phyloP scores from a whole-genome alignment of 176 grass and related monocot genomes.

The Lolium rigidum region DNA sequence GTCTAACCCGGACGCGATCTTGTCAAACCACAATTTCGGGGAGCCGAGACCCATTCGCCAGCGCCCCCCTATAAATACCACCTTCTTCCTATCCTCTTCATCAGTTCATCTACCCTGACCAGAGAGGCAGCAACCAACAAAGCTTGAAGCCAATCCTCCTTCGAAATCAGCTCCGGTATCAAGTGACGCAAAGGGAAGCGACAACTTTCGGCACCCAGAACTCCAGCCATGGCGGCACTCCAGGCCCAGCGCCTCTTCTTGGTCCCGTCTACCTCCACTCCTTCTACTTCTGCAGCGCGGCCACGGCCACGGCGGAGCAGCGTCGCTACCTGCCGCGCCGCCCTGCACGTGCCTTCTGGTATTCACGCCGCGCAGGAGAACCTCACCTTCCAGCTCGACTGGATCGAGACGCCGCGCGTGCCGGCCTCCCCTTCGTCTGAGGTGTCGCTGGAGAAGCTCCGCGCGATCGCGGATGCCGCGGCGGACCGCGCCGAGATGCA shows the following conservation, averaged over 20 bases:
- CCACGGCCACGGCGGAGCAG: too few relatives aligned
- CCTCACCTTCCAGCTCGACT: too few relatives aligned
- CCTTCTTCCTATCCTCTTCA: neutral
- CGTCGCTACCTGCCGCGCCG: too few relatives aligned
- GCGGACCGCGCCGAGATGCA: slow-evolving; percentile 69
- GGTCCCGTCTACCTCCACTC: neutral
- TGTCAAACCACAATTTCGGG: too few relatives aligned
- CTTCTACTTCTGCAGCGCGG: too few relatives aligned
- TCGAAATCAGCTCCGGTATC: neutral
- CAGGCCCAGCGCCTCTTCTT: too few relatives aligned
- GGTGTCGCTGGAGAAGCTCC: slow-evolving; percentile 13
- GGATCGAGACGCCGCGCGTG: neutral
- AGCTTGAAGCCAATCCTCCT: neutral
- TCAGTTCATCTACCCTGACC: neutral
- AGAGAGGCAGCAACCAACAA: neutral
- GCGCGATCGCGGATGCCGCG: slow-evolving; percentile 47
- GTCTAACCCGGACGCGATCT: too few relatives aligned
- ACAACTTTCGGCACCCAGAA: neutral
- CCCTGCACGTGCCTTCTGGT: too few relatives aligned
- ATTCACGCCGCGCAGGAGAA: too few relatives aligned
- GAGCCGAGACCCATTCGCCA: too few relatives aligned
- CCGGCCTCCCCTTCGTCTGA: neutral
- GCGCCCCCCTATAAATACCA: neutral
- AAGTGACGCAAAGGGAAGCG: neutral
- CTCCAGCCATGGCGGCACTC: too few relatives aligned